Percentiles rank a stretch among this genome's conserved stretches.
Evolutionary conservation across 2,329 filamentous ascomycete species (phyloP).

Genomic region (Fusarium coffeatum): DNA sequence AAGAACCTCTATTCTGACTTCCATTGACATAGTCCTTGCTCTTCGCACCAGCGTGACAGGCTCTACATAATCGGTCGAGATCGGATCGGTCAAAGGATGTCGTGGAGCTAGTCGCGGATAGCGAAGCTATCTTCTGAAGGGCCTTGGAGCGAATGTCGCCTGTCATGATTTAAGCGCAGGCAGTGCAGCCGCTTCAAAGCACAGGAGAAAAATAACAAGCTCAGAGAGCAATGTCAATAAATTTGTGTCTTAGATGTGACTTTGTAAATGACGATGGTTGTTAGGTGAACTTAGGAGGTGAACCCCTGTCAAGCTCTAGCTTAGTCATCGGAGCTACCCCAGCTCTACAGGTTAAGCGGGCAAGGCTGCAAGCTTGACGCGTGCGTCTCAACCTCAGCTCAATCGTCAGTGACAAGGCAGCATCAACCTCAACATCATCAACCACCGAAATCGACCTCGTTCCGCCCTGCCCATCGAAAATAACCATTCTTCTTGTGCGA

Average conservation of each 20-base stretch:
- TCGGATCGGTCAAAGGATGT: slow-evolving; percentile 71
- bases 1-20: slow-evolving; percentile 56
- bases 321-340: slow-evolving; percentile 59
- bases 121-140: slow-evolving; percentile 72
- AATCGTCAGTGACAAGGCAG: slow-evolving; percentile 38
- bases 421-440: slow-evolving; percentile 31
- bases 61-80: slow-evolving; percentile 70
- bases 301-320: slow-evolving; percentile 36
- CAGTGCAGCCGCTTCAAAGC: slow-evolving; percentile 2
- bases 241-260: slow-evolving; percentile 22
- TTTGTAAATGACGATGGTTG: slow-evolving; percentile 41
- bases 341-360: slow-evolving; percentile 38
- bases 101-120: slow-evolving; percentile 67
- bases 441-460: slow-evolving; percentile 14
- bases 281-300: slow-evolving; percentile 40
- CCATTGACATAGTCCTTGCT: slow-evolving; percentile 62
- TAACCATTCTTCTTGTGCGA: background rate
- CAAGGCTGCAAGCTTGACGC: slow-evolving; percentile 67
- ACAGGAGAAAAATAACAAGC: slow-evolving; percentile 11
- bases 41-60: slow-evolving; percentile 62
- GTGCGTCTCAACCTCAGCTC: slow-evolving; percentile 51
- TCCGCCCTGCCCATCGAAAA: slow-evolving; percentile 22
- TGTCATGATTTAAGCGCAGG: slow-evolving; percentile 54
- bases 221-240: slow-evolving; percentile 34
- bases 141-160: slow-evolving; percentile 71